Evolutionary conservation across 768 basidiomycete genomes (phyloP).

Genomic region (Tricholoma sp.): DNA sequence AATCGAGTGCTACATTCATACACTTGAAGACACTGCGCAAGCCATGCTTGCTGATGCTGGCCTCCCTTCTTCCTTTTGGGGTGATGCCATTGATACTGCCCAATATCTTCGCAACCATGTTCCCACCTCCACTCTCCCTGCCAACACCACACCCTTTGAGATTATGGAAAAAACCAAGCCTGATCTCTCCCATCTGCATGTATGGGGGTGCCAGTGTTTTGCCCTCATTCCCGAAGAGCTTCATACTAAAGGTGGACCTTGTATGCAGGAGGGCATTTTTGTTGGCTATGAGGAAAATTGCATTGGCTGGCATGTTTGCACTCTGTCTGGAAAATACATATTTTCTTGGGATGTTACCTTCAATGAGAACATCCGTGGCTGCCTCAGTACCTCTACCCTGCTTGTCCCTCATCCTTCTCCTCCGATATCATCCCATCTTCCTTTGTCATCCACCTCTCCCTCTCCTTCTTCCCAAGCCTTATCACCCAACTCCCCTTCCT

Average conservation of each 20-base stretch:
- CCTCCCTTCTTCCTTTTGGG: background rate
- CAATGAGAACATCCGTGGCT: too few species aligned
- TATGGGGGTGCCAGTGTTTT: conserved; percentile 6
- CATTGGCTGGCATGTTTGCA: too few species aligned
- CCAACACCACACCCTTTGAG: background rate
- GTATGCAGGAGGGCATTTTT: background rate
- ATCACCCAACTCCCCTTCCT: too few species aligned
- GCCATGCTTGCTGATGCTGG: background rate
- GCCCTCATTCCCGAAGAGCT: background rate
- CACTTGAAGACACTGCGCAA: background rate
- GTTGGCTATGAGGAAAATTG: background rate
- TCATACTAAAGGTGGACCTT: background rate
- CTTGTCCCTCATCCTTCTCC: too few species aligned
- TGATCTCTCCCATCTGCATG: background rate
- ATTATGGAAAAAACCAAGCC: background rate
- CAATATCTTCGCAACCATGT: background rate
- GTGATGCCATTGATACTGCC: background rate
- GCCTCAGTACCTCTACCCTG: too few species aligned
- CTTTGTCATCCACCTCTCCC: too few species aligned
- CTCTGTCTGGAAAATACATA: too few species aligned
- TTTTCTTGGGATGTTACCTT: too few species aligned
- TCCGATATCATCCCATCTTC: too few species aligned
- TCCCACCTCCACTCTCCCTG: conserved; percentile 1
- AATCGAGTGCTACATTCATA: background rate
- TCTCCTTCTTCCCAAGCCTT: too few species aligned